Evolutionary conservation across 345 rosid species (phyloP).

Genomic region (Alliaria petiolata): DNA sequence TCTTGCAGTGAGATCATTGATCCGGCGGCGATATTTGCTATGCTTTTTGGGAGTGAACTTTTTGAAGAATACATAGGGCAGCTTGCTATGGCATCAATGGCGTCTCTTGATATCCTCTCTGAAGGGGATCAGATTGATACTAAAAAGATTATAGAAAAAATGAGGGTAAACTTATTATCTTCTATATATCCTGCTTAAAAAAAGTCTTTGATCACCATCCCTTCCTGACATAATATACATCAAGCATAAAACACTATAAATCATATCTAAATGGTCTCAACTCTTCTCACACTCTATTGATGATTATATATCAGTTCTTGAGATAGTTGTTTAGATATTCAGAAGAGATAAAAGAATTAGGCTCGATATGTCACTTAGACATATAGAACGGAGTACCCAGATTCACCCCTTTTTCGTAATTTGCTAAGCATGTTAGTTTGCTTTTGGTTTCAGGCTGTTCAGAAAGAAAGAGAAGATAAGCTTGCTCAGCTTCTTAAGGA

Average conservation of each 20-base stretch:
- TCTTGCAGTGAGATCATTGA: constrained; percentile 81
- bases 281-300: neutral
- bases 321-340: neutral
- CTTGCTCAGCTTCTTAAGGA: constrained; percentile 69
- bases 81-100: constrained; percentile 83
- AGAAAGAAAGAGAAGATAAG: constrained; percentile 95
- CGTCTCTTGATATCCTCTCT: constrained; percentile 52
- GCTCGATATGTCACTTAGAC: neutral
- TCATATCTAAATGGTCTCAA: neutral
- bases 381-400: neutral
- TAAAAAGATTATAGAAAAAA: constrained; percentile 57
- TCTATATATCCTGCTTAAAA: neutral
- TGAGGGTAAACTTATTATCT: constrained; percentile 51
- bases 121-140: constrained; percentile 48
- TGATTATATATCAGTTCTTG: neutral
- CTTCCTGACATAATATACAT: neutral
- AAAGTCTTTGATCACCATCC: neutral
- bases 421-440: neutral
- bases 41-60: constrained; percentile 92
- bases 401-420: neutral
- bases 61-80: constrained; percentile 95
- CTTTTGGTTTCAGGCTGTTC: constrained; percentile 60
- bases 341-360: neutral
- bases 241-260: neutral
- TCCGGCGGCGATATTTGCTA: constrained; percentile 81